Percentiles rank a stretch among this genome's conserved stretches.
These are phyloP conservation scores for Microdochium bolleyi DNA, from an alignment of 2,329 filamentous ascomycete species.

Conservation along the genomic window DNA sequence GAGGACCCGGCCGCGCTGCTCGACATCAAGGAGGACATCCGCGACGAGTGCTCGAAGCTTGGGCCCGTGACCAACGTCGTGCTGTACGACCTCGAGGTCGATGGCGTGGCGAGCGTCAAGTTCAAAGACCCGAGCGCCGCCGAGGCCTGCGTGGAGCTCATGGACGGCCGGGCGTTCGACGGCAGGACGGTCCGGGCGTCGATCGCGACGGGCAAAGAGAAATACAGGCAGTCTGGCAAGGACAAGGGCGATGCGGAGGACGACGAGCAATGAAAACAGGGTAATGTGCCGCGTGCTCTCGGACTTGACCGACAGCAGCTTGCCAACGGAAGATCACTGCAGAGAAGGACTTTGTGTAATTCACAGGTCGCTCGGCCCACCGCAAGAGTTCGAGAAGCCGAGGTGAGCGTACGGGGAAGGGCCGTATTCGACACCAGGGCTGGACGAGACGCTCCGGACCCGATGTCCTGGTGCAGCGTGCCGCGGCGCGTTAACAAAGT, in stretches of 20 bases:
- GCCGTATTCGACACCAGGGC: too few relatives aligned
- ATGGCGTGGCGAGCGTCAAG: constrained; percentile 78
- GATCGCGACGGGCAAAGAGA: constrained; percentile 62
- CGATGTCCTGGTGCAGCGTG: too few relatives aligned
- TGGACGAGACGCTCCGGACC: too few relatives aligned
- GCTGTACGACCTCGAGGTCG: constrained; percentile 77
- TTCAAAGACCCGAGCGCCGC: constrained; percentile 69
- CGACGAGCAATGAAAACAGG: constrained; percentile 11
- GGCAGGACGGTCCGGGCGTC: constrained; percentile 65
- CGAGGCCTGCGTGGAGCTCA: constrained; percentile 60
- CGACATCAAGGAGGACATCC: constrained; percentile 91
- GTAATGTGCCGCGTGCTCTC: too few relatives aligned
- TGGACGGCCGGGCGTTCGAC: constrained; percentile 76
- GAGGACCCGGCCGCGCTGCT: constrained; percentile 76
- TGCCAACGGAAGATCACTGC: too few relatives aligned
- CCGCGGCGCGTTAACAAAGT: too few relatives aligned
- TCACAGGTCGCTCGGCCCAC: too few relatives aligned
- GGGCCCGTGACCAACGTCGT: constrained; percentile 87
- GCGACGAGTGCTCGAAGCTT: constrained; percentile 80
- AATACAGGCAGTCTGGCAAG: constrained; percentile 61
- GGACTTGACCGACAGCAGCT: too few relatives aligned
- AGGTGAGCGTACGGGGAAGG: too few relatives aligned
- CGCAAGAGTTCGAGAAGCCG: too few relatives aligned
- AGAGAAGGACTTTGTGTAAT: too few relatives aligned
- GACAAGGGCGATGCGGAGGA: constrained; percentile 26